Evolutionary conservation across 2,329 filamentous ascomycete species (phyloP), one percentile per base, ranked within the genome.

Genomic region (Rutstroemia sp.): DNA sequence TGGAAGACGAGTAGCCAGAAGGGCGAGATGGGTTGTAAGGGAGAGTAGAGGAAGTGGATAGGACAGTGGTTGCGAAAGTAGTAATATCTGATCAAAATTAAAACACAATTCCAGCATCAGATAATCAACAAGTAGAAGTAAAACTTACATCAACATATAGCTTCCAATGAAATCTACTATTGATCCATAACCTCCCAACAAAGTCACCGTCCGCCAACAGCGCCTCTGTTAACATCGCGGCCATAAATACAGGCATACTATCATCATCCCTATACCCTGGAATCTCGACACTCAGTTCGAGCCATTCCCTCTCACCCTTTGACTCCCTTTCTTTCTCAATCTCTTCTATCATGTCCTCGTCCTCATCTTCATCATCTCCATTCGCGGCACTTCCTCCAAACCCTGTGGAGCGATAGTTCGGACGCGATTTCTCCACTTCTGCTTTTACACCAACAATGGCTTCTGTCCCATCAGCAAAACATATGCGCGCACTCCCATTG

Each of bases 381-480:
- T 52, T 57, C 27, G 61, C 64, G 17, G 61, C 60, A 21, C 58
- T 64, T 12, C 63, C 64, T 5, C 65, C 60, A 17, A 63, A 64
- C 42, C 63, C 65, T 50, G 64, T 51, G 17, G 50, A 58, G 17
- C 51, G 47, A 63, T 63, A 55, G 68, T 67, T 60, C 61, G 59
- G 54, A 30, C 55, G 65, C 17, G 86, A 90, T 75, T 82, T 86
- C 71, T 96, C 91, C 4, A 97, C 89, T 73, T 97, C 92, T 0
- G 89, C 91, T 74, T 97, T 99, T 59, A 96, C 86, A 47, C 94
- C 94, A 5, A 96, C 94, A 59, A 99, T 87, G 6, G 94, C 94
- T 73, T 99, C 94, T 1, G 91, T 95, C 51, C 94, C 94, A 71
- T 99, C 94, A 3, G 91, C 85, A 70, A 97, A 95, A 63, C 92